phyloP scores from a whole-genome alignment of 2,329 filamentous ascomycete genomes.

The Aaosphaeria pasadenensis region DNA sequence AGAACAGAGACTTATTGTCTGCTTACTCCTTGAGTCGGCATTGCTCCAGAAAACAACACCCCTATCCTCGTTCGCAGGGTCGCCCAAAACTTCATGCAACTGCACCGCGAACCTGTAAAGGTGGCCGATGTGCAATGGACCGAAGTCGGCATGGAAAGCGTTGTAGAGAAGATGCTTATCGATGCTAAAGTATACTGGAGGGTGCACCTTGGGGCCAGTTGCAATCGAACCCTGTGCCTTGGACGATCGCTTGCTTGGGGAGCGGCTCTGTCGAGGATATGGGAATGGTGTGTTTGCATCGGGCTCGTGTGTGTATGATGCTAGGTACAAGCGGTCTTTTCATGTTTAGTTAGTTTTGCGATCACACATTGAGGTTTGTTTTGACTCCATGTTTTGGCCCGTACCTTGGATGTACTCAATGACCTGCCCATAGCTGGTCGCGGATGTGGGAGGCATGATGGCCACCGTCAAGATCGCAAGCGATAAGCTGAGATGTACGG shows the following conservation, averaged over 20 bases:
- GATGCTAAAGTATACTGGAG: conserved; percentile 92
- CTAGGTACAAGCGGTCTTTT: conserved; percentile 88
- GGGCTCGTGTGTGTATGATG: conserved; percentile 81
- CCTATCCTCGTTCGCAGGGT: conserved; percentile 83
- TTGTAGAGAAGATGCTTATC: conserved; percentile 94
- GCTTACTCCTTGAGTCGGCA: conserved; percentile 83
- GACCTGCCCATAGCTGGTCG: conserved; percentile 72
- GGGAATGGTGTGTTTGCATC: conserved; percentile 82
- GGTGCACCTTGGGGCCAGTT: conserved; percentile 50
- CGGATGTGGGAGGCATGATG: conserved; percentile 26
- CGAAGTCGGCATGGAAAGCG: conserved; percentile 97
- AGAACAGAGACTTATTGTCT: neutral
- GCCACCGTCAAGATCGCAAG: conserved; percentile 24
- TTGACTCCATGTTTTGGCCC: conserved; percentile 31
- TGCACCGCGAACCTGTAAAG: conserved; percentile 94
- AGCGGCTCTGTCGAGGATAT: conserved; percentile 64
- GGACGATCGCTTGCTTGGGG: conserved; percentile 73
- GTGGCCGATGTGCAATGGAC: conserved; percentile 94
- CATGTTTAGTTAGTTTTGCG: conserved; percentile 2
- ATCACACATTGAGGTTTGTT: neutral
- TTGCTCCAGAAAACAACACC: conserved; percentile 96
- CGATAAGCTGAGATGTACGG: conserved; percentile 19
- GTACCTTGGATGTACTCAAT: conserved; percentile 95
- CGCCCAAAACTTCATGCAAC: conserved; percentile 91
- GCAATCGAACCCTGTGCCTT: conserved; percentile 59